Percentiles rank a stretch among this genome's conserved stretches.
Conservation (phyloP, 768 basidiomycete species). For the Mycena vulgaris region DNA sequence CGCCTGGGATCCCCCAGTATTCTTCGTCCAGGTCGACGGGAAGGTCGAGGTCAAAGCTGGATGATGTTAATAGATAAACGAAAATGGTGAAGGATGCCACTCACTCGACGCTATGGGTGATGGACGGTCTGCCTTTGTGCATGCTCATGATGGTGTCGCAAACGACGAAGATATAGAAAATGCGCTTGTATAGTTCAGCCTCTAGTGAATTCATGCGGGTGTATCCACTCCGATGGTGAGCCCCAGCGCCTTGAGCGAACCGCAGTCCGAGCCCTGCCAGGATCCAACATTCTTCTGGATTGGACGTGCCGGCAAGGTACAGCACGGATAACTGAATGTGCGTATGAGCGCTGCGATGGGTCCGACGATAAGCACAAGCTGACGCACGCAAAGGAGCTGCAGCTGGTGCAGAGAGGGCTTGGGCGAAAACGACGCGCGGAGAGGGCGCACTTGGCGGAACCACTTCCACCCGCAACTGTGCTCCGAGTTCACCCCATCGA, state of each 20-base stretch:
- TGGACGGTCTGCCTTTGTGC: conserved; percentile 74
- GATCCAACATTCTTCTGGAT: conserved; percentile 68
- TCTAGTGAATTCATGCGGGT: conserved; percentile 51
- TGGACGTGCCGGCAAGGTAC: conserved; percentile 51
- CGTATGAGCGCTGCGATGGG: not conserved
- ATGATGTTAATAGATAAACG: not conserved
- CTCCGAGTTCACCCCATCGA: conserved; percentile 51
- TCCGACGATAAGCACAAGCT: not conserved
- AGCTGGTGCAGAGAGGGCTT: not conserved
- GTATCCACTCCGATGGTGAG: conserved; percentile 62
- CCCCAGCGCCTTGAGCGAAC: conserved; percentile 72
- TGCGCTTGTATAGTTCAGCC: conserved; percentile 73
- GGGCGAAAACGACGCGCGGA: not conserved
- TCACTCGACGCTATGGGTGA: conserved; percentile 78
- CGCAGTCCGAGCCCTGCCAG: conserved; percentile 71
- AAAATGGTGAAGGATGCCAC: conserved; percentile 39
- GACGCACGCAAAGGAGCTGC: conserved; percentile 3
- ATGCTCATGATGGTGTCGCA: conserved; percentile 55
- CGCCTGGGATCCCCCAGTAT: conserved; percentile 15
- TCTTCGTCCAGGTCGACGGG: conserved; percentile 65
- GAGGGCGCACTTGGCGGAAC: conserved; percentile 70
- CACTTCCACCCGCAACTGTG: conserved; percentile 57
- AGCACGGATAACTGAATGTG: conserved; percentile 45
- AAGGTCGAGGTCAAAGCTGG: conserved; percentile 74
- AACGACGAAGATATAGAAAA: conserved; percentile 62